These are phyloP conservation scores for Lentinula boryana DNA, from an alignment of 768 basidiomycete species.

Conservation along the genomic window DNA sequence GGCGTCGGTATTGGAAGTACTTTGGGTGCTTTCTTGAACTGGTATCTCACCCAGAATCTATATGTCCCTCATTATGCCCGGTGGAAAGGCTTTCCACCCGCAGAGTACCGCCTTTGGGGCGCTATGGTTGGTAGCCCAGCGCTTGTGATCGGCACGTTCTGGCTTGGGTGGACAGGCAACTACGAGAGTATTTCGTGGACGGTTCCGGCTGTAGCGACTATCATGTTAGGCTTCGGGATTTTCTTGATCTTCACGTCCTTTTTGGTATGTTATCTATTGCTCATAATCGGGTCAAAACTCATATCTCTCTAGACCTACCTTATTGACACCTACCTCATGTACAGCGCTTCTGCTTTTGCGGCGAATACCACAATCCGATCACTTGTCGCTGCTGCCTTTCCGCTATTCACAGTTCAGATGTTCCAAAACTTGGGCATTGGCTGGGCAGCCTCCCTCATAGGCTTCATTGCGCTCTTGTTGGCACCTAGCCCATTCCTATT, in stretches of 20 bases:
- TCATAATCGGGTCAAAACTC: conserved; percentile 24
- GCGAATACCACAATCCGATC: conserved; percentile 32
- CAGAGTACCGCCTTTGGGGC: conserved; percentile 33
- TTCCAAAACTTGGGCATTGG: conserved; percentile 15
- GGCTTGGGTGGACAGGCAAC: conserved; percentile 33
- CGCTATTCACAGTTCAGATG: conserved; percentile 38
- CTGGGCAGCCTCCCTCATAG: conserved; percentile 10
- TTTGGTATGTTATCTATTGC: conserved; percentile 40
- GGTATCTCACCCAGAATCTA: conserved; percentile 23
- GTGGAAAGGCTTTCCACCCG: conserved; percentile 35
- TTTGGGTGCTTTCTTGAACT: conserved; percentile 20
- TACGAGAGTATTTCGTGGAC: conserved; percentile 14
- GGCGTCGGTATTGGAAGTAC: conserved; percentile 30
- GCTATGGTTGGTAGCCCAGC: conserved; percentile 29
- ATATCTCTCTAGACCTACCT: conserved; percentile 1
- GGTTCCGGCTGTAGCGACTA: conserved; percentile 4
- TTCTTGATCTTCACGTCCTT: conserved; percentile 56
- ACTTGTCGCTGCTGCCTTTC: conserved; percentile 29
- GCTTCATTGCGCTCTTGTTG: conserved; percentile 2
- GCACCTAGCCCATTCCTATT: conserved; percentile 56
- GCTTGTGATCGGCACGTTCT: conserved; percentile 29
- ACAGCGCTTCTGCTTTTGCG: conserved; percentile 57
- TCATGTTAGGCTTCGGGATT: conserved; percentile 19
- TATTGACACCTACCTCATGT: conserved; percentile 26
- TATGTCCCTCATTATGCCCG: conserved; percentile 23